phyloP scores from a whole-genome alignment of 2,329 filamentous ascomycete genomes.

The Fusarium haematococcum region DNA sequence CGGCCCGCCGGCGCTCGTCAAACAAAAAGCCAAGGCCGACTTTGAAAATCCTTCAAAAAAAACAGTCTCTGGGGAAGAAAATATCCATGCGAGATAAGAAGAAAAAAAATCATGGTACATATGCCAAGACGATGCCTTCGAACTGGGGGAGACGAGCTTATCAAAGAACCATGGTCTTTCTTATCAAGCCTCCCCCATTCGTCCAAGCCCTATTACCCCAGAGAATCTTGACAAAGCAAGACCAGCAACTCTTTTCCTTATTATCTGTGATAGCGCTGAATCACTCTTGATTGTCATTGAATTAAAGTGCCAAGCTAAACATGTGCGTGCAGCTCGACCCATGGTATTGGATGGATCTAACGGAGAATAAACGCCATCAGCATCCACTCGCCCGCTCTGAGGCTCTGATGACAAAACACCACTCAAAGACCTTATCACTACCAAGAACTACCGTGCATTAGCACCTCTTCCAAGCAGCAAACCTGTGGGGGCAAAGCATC shows the following conservation, averaged over 20 bases:
- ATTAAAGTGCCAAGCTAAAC: background rate
- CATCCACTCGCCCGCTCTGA: background rate
- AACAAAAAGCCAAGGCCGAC: background rate
- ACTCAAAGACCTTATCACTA: background rate
- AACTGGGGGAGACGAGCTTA: background rate
- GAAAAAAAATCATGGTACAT: background rate
- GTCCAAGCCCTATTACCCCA: background rate
- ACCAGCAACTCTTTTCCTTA: background rate
- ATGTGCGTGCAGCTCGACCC: background rate
- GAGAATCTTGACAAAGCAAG: background rate
- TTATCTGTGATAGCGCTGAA: background rate
- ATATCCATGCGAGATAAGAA: slow-evolving; percentile 1
- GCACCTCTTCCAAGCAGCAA: background rate
- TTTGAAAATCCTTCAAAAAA: background rate
- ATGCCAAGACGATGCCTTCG: background rate
- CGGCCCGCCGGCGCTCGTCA: background rate
- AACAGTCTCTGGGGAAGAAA: background rate
- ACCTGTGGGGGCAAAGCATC: background rate
- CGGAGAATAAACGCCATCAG: background rate
- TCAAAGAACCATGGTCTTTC: background rate
- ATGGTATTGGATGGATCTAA: background rate
- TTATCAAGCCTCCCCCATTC: slow-evolving; percentile 11
- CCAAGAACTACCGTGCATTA: background rate
- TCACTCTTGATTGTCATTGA: background rate
- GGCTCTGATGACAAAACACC: background rate